Evolutionary conservation across 257 asterid species (phyloP).

Genomic region (Misopates orontium): DNA sequence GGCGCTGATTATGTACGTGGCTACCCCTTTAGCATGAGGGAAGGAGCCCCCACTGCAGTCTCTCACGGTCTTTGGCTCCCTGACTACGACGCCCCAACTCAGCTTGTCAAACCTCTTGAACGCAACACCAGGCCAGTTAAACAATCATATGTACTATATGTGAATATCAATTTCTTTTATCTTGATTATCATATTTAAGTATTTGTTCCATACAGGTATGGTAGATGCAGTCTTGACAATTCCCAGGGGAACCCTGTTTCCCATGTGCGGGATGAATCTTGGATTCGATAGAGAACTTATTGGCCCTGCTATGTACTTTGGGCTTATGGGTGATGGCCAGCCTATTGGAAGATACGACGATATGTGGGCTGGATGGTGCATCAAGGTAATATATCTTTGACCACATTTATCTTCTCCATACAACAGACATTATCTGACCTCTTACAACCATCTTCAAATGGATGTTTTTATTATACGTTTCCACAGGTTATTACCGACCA

Average conservation of each 20-base stretch:
- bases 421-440: background rate
- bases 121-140: conserved; percentile 11
- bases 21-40: conserved; percentile 24
- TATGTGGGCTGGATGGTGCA: conserved; percentile 24
- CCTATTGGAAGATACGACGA: conserved; percentile 20
- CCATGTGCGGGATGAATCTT: conserved; percentile 20
- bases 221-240: conserved; percentile 26
- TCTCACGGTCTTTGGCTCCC: conserved; percentile 21
- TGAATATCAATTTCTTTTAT: too few species aligned
- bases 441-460: background rate
- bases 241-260: conserved; percentile 24
- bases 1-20: conserved; percentile 20
- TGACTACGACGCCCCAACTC: conserved; percentile 17
- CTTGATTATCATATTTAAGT: too few species aligned
- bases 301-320: conserved; percentile 27
- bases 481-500: conserved; percentile 12
- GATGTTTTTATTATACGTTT: background rate
- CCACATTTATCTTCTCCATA: background rate
- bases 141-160: too few species aligned
- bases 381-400: background rate
- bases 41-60: conserved; percentile 9
- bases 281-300: conserved; percentile 13
- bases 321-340: conserved; percentile 24
- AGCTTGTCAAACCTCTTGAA: conserved; percentile 18
- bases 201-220: background rate